A percentile compares a stretch with the other conserved stretches of the same genome.
phyloP scores from a whole-genome alignment of 768 basidiomycete genomes.

The Crepidotus variabilis region DNA sequence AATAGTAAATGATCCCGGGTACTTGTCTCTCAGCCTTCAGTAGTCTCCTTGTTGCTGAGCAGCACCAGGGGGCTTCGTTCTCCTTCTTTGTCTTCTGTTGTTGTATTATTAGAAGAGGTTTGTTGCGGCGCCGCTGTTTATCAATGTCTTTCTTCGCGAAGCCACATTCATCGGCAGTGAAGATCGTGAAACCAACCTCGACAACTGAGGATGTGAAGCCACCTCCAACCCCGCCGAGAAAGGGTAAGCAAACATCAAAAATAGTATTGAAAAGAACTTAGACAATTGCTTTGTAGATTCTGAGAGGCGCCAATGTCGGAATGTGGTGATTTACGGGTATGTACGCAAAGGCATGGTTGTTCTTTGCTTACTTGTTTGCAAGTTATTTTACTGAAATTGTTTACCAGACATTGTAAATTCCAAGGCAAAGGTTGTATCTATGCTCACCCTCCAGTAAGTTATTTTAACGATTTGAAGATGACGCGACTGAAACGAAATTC shows the following conservation, averaged over 20 bases:
- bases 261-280: background rate
- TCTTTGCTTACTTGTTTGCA: background rate
- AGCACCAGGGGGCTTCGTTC: background rate
- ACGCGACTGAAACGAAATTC: background rate
- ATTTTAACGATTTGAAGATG: background rate
- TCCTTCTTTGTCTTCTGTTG: background rate
- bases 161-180: conserved; percentile 63
- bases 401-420: conserved; percentile 70
- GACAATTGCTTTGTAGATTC: conserved; percentile 40
- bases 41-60: conserved; percentile 2
- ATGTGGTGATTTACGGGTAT: conserved; percentile 90
- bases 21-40: conserved; percentile 1
- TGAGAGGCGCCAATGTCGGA: conserved; percentile 80
- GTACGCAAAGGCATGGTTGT: conserved; percentile 3
- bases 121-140: background rate
- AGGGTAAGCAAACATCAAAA: conserved; percentile 45
- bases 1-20: background rate
- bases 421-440: conserved; percentile 86
- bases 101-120: background rate
- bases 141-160: conserved; percentile 69
- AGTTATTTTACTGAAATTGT: background rate
- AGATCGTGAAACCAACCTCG: conserved; percentile 62
- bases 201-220: conserved; percentile 33
- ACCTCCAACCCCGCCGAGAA: conserved; percentile 40
- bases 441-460: conserved; percentile 69